These are phyloP conservation scores for Fonsecaea multimorphosa DNA, from an alignment of 2,329 filamentous ascomycete genomes.

Conservation along the genomic window DNA sequence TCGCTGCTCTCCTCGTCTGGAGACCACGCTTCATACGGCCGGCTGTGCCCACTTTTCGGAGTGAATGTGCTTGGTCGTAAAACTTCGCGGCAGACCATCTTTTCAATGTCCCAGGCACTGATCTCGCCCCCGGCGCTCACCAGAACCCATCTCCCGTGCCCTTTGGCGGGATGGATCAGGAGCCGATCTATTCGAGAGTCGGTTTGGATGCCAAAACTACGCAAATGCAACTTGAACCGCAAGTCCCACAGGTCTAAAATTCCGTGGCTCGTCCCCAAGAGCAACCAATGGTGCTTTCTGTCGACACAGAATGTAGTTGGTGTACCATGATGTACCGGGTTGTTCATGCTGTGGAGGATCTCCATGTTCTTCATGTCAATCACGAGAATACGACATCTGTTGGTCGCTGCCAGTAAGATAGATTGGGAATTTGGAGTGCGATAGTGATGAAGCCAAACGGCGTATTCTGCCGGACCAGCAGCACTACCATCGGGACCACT, in stretches of 20 bases:
- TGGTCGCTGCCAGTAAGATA: slow-evolving; percentile 85
- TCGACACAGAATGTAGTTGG: slow-evolving; percentile 92
- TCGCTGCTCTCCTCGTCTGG: slow-evolving; percentile 89
- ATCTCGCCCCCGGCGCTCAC: slow-evolving; percentile 90
- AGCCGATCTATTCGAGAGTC: slow-evolving; percentile 72
- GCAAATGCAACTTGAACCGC: slow-evolving; percentile 86
- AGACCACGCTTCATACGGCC: slow-evolving; percentile 80
- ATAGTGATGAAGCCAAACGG: slow-evolving; percentile 91
- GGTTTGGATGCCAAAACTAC: slow-evolving; percentile 82
- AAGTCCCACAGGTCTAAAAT: slow-evolving; percentile 95
- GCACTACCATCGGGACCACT: slow-evolving; percentile 79
- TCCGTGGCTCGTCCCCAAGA: slow-evolving; percentile 90
- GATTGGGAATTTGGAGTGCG: slow-evolving; percentile 76
- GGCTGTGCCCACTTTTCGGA: slow-evolving; percentile 43
- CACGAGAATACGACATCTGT: slow-evolving; percentile 79
- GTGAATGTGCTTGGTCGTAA: slow-evolving; percentile 63
- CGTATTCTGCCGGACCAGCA: slow-evolving; percentile 64
- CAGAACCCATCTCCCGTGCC: slow-evolving; percentile 82
- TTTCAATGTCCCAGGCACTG: slow-evolving; percentile 94
- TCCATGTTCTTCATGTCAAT: slow-evolving; percentile 88
- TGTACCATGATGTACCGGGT: slow-evolving; percentile 88
- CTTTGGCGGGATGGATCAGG: slow-evolving; percentile 76
- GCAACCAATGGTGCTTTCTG: slow-evolving; percentile 83
- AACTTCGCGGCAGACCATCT: slow-evolving; percentile 83
- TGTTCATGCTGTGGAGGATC: slow-evolving; percentile 78